These are phyloP conservation scores for Cutaneotrichosporon sp. DNA, from an alignment of 1,284 basidiomycete species.

Conservation along the genomic window DNA sequence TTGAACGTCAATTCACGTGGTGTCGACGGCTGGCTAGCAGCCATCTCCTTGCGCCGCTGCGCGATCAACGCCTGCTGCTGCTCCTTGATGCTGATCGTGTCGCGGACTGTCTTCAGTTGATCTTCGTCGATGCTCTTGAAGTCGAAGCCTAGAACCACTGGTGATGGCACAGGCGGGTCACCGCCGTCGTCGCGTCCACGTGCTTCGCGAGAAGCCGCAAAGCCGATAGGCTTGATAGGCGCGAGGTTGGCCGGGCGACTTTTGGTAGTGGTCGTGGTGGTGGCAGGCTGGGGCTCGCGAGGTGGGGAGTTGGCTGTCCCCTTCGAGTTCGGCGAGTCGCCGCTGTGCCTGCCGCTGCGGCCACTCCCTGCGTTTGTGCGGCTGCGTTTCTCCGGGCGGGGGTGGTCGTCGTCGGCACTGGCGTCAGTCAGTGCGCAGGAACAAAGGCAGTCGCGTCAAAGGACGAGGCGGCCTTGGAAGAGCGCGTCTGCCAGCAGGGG, in stretches of 20 bases:
- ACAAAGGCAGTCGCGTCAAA: conserved; percentile 1
- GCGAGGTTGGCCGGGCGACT: conserved; percentile 25
- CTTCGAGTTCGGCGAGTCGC: conserved; percentile 25
- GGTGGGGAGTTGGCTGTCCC: conserved; percentile 10
- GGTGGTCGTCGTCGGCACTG: conserved; percentile 18
- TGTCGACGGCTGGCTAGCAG: conserved; percentile 38
- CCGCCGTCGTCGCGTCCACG: conserved; percentile 35
- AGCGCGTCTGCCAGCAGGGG: background rate
- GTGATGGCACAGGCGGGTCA: conserved; percentile 37
- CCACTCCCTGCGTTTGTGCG: conserved; percentile 2
- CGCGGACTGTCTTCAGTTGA: conserved; percentile 50
- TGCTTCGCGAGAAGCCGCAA: conserved; percentile 42
- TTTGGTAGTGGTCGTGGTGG: conserved; percentile 13
- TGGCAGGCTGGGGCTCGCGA: conserved; percentile 9
- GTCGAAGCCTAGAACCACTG: conserved; percentile 52
- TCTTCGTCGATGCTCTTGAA: conserved; percentile 47
- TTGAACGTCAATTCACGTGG: conserved; percentile 50
- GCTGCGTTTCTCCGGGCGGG: conserved; percentile 25
- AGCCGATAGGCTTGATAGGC: conserved; percentile 47
- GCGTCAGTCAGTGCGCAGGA: conserved; percentile 2
- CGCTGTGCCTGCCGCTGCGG: conserved; percentile 13
- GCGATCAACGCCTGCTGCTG: conserved; percentile 52
- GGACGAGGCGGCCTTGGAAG: no score
- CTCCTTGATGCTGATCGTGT: conserved; percentile 50
- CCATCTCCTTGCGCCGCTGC: conserved; percentile 40